A percentile compares a stretch with the other conserved stretches of the same genome.
phyloP scores from a whole-genome alignment of 108 stramenopile species.

The Skeletonema tropicum region DNA sequence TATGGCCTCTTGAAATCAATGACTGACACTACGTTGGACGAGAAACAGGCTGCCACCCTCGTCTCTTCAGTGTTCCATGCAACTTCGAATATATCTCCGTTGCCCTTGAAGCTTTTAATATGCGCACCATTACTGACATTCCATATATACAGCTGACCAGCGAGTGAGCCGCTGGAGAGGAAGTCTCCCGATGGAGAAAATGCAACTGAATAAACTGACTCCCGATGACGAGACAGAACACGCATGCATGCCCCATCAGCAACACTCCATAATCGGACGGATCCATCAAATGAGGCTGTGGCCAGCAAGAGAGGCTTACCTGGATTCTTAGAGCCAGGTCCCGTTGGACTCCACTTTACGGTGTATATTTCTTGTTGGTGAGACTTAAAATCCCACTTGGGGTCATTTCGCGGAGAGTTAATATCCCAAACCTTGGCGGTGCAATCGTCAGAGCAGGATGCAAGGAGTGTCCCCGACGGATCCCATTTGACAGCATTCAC shows the following conservation, averaged over 20 bases:
- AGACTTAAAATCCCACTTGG: slow-evolving; percentile 86
- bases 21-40: slow-evolving; percentile 86
- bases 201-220: slow-evolving; percentile 89
- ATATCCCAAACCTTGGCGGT: slow-evolving; percentile 96
- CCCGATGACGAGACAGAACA: slow-evolving; percentile 83
- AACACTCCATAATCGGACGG: slow-evolving; percentile 94
- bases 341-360: slow-evolving; percentile 96
- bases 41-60: slow-evolving; percentile 89
- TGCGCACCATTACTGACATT: slow-evolving; percentile 75
- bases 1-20: slow-evolving; percentile 78
- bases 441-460: slow-evolving; percentile 95
- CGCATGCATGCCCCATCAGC: slow-evolving; percentile 79
- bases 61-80: slow-evolving; percentile 94
- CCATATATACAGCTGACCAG: slow-evolving; percentile 93
- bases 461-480: slow-evolving; percentile 89
- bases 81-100: slow-evolving; percentile 93
- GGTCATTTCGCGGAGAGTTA: slow-evolving; percentile 56
- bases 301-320: slow-evolving; percentile 85
- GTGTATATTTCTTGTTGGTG: slow-evolving; percentile 97
- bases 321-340: slow-evolving; percentile 88
- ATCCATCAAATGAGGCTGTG: slow-evolving; percentile 95
- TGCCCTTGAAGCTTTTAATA: slow-evolving; percentile 88
- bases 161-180: slow-evolving; percentile 86
- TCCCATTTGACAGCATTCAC: slow-evolving; percentile 98
- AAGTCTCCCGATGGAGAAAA: slow-evolving; percentile 89